Base-by-base conservation (phyloP, 176 grass and related monocot species). In the Avena sativa region DNA sequence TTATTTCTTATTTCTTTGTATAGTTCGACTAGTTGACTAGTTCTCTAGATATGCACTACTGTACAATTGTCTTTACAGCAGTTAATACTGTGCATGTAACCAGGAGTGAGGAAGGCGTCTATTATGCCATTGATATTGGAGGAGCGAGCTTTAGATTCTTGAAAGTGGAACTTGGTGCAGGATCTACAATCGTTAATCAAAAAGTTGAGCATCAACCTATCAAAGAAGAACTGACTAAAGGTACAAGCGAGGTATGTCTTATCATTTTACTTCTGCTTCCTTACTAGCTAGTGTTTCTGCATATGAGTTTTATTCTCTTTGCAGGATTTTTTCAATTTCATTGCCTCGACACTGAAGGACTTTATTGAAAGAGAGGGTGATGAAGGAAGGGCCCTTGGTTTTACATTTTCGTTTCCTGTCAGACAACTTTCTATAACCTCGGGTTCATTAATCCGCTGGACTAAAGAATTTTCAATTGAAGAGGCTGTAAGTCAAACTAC, bases 361-460 rank as follows among this genome's bases (percentile, higher is more conserved):
- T 94, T 98, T 43, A 88, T 98, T 85, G 84, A 89, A 87, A 88
- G 26, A 70, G 93, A 94, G 61, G 86, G 84, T 36, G 82, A 85
- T 43, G 63, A 88, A 34, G 88, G 74, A 70, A 96, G 8, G 61
- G 90, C 78, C 43, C 92, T 98, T 79, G 96, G 93, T 28, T 96
- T 98, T 91, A 94, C 96, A 64, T 98, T 98, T 94, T 96, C 96
- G 15, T 98, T 98, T 81, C 96, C 96, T 9, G 38, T 96, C 9
- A 92, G 64, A 91, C 96, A 98, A 79, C 20, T 17, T 73, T 98
- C 96, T 57, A 88, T 94, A 87, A 91, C 93, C 36, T 98, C 96
- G 10, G 96, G 96, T 26, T 77, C 86, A 69, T 84, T 98, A 83
- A 92, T 96, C 71, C 80, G 88, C 40, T 98, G 96, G 93, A 98